Evolutionary conservation across 208 protist genomes (phyloP).

Genomic region (Leishmania guyanensis): DNA sequence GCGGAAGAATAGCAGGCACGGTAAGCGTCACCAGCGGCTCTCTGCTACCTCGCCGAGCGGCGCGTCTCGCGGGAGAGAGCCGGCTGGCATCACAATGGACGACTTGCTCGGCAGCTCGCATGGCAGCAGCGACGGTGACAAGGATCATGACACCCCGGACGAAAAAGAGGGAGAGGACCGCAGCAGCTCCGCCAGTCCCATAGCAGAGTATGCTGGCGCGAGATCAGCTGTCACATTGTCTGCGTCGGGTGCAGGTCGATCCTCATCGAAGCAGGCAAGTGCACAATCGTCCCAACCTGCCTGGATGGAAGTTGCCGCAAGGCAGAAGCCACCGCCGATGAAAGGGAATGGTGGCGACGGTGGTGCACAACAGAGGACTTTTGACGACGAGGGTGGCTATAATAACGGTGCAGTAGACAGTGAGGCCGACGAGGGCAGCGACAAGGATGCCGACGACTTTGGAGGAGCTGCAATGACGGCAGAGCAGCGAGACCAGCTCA

Average conservation of each 20-base stretch:
- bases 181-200: not conserved
- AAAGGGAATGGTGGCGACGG: not conserved
- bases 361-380: not conserved
- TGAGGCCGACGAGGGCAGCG: conserved; percentile 11
- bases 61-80: not conserved
- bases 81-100: conserved; percentile 38
- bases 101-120: conserved; percentile 48
- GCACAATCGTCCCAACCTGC: conserved; percentile 5
- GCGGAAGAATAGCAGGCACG: not conserved
- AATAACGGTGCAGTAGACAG: not conserved
- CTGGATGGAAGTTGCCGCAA: conserved; percentile 20
- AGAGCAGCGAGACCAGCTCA: conserved; percentile 34
- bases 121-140: conserved; percentile 15
- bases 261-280: not conserved
- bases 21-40: conserved; percentile 3
- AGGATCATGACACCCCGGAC: not conserved
- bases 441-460: conserved; percentile 12
- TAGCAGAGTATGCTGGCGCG: not conserved
- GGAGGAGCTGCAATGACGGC: conserved; percentile 11
- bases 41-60: conserved; percentile 3
- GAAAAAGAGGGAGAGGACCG: conserved; percentile 1
- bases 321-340: not conserved
- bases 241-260: not conserved
- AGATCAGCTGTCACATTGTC: not conserved
- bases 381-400: not conserved